Evolutionary conservation across 208 protist genomes (phyloP).

Genomic region (Wallacemonas sp.): DNA sequence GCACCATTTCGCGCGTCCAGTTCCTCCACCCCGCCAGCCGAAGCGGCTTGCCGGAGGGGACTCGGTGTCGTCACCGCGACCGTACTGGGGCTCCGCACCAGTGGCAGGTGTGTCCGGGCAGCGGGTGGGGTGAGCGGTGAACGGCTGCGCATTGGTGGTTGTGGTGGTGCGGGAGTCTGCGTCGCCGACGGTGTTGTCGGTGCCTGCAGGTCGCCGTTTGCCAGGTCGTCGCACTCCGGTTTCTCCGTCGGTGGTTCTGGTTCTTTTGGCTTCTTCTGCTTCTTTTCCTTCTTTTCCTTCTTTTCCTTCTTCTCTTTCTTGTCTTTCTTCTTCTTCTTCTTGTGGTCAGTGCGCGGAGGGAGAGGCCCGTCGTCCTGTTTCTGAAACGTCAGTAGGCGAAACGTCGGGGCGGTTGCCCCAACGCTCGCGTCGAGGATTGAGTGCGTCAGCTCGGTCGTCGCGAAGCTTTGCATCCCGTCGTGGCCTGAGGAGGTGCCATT

Average conservation of each 20-base stretch:
- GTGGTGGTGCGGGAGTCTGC: too few relatives aligned
- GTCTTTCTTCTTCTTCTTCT: constrained; percentile 26
- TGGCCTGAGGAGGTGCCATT: neutral
- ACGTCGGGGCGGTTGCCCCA: neutral
- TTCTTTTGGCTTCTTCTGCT: constrained; percentile 9
- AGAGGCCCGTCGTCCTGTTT: constrained; percentile 34
- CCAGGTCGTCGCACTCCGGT: neutral
- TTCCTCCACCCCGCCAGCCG: neutral
- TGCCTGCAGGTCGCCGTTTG: constrained; percentile 1
- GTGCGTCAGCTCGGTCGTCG: constrained; percentile 12
- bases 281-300: constrained; percentile 13
- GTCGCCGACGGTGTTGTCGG: neutral
- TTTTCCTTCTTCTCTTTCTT: constrained; percentile 26
- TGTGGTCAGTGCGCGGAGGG: constrained; percentile 23
- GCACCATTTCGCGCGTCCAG: constrained; percentile 9
- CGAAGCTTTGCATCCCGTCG: constrained; percentile 11
- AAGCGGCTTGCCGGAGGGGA: neutral
- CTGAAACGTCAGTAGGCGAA: constrained; percentile 36
- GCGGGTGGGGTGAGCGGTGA: too few relatives aligned
- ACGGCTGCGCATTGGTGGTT: too few relatives aligned
- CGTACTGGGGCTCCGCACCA: too few relatives aligned
- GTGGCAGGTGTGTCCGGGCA: too few relatives aligned
- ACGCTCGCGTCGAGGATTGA: constrained; percentile 1
- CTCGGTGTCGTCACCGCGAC: neutral
- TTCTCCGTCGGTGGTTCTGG: neutral